phyloP scores from a whole-genome alignment of 805 yeast species.

The Priceomyces castillae region DNA sequence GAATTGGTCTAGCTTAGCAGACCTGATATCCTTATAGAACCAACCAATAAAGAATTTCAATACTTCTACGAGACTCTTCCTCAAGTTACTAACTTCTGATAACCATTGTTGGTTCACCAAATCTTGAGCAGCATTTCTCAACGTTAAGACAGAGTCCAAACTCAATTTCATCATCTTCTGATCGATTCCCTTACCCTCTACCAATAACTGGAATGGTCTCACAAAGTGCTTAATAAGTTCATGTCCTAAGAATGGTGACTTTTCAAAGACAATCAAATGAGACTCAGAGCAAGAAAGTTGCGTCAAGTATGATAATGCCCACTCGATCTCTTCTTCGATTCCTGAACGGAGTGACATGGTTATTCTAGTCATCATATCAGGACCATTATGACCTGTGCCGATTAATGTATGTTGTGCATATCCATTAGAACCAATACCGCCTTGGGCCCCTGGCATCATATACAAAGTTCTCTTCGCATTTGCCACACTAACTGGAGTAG shows the following conservation, averaged over 20 bases:
- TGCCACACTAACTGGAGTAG: conserved; percentile 8
- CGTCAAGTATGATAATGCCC: conserved; percentile 61
- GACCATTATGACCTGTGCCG: conserved; percentile 49
- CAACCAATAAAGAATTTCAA: conserved; percentile 39
- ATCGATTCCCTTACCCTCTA: conserved; percentile 17
- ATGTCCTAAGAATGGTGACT: conserved; percentile 41
- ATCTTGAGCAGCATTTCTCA: conserved; percentile 84
- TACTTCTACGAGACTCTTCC: conserved; percentile 43
- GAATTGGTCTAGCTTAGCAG: conserved; percentile 17
- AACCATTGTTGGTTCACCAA: conserved; percentile 76
- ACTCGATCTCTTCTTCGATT: conserved; percentile 62
- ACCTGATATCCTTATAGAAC: conserved; percentile 22
- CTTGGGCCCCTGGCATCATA: conserved; percentile 5
- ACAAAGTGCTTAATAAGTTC: conserved; percentile 37
- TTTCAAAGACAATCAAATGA: conserved; percentile 46
- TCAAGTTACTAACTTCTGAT: conserved; percentile 51
- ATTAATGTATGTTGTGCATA: conserved; percentile 12
- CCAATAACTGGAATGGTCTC: conserved; percentile 28
- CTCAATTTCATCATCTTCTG: conserved; percentile 24
- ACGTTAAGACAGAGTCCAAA: conserved; percentile 54
- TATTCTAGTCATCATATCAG: conserved; percentile 62
- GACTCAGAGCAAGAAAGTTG: conserved; percentile 51
- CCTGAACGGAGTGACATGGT: conserved; percentile 67
- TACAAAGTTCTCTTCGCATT: conserved; percentile 8
- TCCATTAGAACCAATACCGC: conserved; percentile 6